phyloP scores from a whole-genome alignment of 331 rosid species.

The Acacia pycnantha region DNA sequence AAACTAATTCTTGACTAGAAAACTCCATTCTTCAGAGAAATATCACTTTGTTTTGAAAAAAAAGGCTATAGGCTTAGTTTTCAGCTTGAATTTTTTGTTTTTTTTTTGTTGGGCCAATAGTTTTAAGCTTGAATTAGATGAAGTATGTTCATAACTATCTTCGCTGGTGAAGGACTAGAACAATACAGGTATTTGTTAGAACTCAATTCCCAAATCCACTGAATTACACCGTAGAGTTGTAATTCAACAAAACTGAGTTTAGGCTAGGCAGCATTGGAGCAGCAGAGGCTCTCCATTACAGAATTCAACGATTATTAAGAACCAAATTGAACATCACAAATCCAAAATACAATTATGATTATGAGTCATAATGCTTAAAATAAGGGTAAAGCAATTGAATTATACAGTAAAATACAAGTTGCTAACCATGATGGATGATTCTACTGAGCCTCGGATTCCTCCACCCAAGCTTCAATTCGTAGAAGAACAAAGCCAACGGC shows the following conservation, averaged over 20 bases:
- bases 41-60: not conserved
- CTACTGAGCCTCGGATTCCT: constrained; percentile 46
- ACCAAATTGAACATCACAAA: constrained; percentile 3
- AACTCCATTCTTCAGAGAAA: not conserved
- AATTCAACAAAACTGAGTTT: not conserved
- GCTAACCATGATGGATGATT: not conserved
- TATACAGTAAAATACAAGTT: not conserved
- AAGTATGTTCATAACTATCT: not conserved
- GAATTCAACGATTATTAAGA: not conserved
- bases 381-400: not conserved
- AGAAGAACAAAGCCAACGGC: constrained; percentile 79
- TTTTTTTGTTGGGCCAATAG: no score
- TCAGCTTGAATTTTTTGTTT: not conserved
- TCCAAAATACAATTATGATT: not conserved
- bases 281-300: not conserved
- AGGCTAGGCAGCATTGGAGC: not conserved
- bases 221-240: not conserved
- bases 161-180: not conserved
- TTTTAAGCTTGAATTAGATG: not conserved
- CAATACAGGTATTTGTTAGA: not conserved
- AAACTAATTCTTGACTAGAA: not conserved
- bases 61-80: not conserved
- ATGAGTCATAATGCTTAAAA: not conserved
- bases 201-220: not conserved
- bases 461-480: constrained; percentile 57